Conservation (phyloP, 306 rosid genomes). For the Canavalia ensiformis region DNA sequence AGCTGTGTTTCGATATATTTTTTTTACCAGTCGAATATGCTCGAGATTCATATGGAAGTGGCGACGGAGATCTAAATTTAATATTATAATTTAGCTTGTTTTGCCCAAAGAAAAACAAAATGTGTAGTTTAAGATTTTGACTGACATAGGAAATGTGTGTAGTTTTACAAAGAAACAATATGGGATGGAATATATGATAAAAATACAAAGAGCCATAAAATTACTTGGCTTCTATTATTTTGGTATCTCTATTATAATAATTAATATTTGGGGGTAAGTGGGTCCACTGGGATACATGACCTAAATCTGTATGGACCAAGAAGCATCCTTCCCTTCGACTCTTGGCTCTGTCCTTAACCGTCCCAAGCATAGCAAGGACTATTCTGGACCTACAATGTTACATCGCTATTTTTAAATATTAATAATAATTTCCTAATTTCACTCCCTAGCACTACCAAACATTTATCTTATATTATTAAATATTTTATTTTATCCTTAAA, state of each 20-base stretch:
- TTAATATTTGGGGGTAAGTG: background rate
- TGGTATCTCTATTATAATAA: background rate
- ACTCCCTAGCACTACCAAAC: too few species aligned
- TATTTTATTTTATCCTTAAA: too few species aligned
- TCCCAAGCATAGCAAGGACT: background rate
- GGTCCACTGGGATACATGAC: background rate
- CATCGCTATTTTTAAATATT: too few species aligned
- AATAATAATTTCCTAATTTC: too few species aligned
- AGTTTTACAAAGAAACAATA: background rate
- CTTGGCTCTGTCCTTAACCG: background rate
- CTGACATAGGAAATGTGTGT: background rate
- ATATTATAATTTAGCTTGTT: background rate
- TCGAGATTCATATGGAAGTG: background rate
- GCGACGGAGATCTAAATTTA: too few species aligned
- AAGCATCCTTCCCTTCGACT: background rate
- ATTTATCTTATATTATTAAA: too few species aligned
- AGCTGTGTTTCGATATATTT: background rate
- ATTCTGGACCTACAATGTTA: background rate
- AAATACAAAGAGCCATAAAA: background rate
- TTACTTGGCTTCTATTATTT: background rate
- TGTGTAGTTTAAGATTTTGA: background rate
- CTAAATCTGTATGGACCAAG: conserved; percentile 5
- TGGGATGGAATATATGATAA: background rate
- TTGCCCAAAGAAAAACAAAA: background rate
- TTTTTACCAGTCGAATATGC: background rate